These are phyloP conservation scores for Aurantiochytrium sp. DNA, from an alignment of 108 stramenopile species.

Conservation along the genomic window DNA sequence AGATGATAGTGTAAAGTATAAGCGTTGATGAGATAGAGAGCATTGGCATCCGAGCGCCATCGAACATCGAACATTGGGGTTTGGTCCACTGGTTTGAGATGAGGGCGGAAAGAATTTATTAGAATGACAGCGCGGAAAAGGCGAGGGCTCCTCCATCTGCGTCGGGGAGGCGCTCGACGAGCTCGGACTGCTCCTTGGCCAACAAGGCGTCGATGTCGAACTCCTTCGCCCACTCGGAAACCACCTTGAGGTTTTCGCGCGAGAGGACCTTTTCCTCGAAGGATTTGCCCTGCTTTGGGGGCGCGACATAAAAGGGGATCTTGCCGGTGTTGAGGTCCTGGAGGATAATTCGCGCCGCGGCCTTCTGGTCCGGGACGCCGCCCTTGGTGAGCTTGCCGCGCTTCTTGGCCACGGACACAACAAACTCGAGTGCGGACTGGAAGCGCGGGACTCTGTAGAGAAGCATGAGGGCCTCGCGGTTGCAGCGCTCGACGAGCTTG, in stretches of 20 bases:
- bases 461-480: conserved; percentile 80
- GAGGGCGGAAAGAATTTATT: no score
- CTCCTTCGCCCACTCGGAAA: conserved; percentile 22
- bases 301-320: conserved; percentile 81
- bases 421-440: conserved; percentile 76
- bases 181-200: conserved; percentile 23
- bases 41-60: no score
- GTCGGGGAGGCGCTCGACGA: neutral
- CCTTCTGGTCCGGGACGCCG: conserved; percentile 85
- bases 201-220: conserved; percentile 9
- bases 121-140: neutral
- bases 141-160: neutral
- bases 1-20: no score
- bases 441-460: conserved; percentile 89
- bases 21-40: no score
- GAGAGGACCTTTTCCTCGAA: neutral
- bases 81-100: no score
- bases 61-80: no score
- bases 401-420: conserved; percentile 82
- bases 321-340: conserved; percentile 95
- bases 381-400: conserved; percentile 88
- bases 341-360: conserved; percentile 82
- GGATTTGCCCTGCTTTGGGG: conserved; percentile 50
- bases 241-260: neutral
- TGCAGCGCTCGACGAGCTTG: conserved; percentile 75